These are phyloP conservation scores for Phaeolepiota aurea DNA, from an alignment of 768 basidiomycete genomes.

Conservation along the genomic window DNA sequence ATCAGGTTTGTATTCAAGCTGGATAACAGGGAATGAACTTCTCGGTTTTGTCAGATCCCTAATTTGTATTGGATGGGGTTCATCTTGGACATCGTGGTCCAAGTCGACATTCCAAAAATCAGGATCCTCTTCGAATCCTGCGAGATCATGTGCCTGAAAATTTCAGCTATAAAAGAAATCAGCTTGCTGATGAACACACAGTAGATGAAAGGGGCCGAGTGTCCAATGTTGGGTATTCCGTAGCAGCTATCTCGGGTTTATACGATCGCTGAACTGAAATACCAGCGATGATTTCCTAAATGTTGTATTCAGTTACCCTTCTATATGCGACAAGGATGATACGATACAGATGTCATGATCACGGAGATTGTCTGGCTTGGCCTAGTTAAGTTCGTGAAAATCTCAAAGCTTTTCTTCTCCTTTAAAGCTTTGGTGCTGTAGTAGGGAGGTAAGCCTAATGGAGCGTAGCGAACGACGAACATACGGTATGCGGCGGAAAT, in stretches of 20 bases:
- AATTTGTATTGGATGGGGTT: constrained; percentile 9
- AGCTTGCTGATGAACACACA: constrained; percentile 31
- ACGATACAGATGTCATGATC: constrained; percentile 51
- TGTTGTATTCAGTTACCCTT: too few relatives aligned
- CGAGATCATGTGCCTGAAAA: too few relatives aligned
- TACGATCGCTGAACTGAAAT: constrained; percentile 42
- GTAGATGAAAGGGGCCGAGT: constrained; percentile 61
- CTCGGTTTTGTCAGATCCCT: constrained; percentile 25
- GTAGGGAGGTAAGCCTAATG: neutral
- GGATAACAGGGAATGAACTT: constrained; percentile 2
- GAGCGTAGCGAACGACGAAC: too few relatives aligned
- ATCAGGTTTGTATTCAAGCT: neutral
- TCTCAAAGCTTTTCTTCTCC: constrained; percentile 48
- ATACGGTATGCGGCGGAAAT: constrained; percentile 75
- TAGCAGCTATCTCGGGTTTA: constrained; percentile 45
- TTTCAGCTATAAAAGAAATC: too few relatives aligned
- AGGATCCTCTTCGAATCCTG: constrained; percentile 58
- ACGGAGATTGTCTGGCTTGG: constrained; percentile 67
- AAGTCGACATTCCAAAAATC: constrained; percentile 59
- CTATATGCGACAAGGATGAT: neutral
- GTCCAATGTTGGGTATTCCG: constrained; percentile 56
- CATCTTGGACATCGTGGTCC: constrained; percentile 23
- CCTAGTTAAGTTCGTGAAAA: constrained; percentile 55
- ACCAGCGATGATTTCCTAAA: constrained; percentile 72
- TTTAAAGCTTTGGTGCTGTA: constrained; percentile 61